Percentiles rank a stretch among this genome's conserved stretches.
phyloP scores from a whole-genome alignment of 306 rosid genomes.

The Vigna reflexopilosa region DNA sequence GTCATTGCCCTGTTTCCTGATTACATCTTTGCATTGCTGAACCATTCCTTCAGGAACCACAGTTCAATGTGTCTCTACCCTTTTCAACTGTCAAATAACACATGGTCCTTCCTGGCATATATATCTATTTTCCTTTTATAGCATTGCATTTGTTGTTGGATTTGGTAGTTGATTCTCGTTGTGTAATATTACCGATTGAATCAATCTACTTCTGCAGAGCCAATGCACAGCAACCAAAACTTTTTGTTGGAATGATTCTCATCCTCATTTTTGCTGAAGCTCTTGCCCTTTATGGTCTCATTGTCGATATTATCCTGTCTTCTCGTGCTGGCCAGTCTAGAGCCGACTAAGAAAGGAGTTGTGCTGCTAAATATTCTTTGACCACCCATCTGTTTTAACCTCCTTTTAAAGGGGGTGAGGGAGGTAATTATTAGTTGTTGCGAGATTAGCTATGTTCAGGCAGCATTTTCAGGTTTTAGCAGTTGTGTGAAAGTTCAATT shows the following conservation, averaged over 20 bases:
- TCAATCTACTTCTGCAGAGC: conserved; percentile 21
- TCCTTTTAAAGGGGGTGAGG: conserved; percentile 6
- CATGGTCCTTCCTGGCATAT: not conserved
- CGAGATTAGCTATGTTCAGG: conserved; percentile 1
- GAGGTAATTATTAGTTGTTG: conserved; percentile 19
- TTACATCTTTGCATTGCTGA: not conserved
- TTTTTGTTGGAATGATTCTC: conserved; percentile 34
- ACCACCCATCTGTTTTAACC: conserved; percentile 11
- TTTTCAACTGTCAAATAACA: not conserved
- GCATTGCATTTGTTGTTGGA: conserved; percentile 2
- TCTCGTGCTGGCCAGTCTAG: conserved; percentile 37
- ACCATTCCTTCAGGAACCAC: not conserved
- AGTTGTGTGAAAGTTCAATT: conserved; percentile 24
- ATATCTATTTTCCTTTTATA: not conserved
- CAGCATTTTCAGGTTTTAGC: conserved; percentile 21
- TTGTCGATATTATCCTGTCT: conserved; percentile 24
- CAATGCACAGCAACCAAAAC: conserved; percentile 29
- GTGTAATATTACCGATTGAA: not conserved
- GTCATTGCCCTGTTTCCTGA: not conserved
- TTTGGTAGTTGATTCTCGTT: not conserved
- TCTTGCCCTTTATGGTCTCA: conserved; percentile 29
- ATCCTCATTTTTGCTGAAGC: conserved; percentile 30
- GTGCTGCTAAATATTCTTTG: conserved; percentile 28
- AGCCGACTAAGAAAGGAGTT: not conserved
- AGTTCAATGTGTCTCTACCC: not conserved